These are phyloP conservation scores for Xylaria hypoxylon DNA, from an alignment of 2,329 filamentous ascomycete species.

Conservation along the genomic window DNA sequence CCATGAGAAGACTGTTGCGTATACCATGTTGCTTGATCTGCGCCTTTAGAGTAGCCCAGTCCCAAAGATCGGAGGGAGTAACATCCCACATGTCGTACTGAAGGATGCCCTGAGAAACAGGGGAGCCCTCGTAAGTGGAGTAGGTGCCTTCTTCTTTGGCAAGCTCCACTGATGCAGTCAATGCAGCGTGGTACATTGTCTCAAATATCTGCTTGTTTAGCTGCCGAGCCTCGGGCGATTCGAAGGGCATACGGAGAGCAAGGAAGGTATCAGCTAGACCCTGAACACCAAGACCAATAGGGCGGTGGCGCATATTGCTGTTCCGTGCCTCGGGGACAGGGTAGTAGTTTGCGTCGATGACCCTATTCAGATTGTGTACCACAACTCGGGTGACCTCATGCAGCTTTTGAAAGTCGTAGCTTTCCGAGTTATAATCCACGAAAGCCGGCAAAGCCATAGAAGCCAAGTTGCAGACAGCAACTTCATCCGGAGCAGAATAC, in stretches of 20 bases:
- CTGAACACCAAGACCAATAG: slow-evolving; percentile 96
- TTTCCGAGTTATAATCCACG: slow-evolving; percentile 85
- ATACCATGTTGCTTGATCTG: slow-evolving; percentile 93
- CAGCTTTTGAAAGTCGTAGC: slow-evolving; percentile 95
- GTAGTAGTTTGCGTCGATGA: slow-evolving; percentile 98
- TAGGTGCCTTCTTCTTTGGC: slow-evolving; percentile 88
- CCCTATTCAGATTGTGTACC: slow-evolving; percentile 95
- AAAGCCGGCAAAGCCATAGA: slow-evolving; percentile 92
- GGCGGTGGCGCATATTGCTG: slow-evolving; percentile 97
- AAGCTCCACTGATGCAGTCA: slow-evolving; percentile 89
- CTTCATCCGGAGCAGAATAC: slow-evolving; percentile 96
- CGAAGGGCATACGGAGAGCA: slow-evolving; percentile 94
- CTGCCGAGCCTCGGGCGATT: slow-evolving; percentile 91
- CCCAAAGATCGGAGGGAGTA: slow-evolving; percentile 93
- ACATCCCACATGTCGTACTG: slow-evolving; percentile 99
- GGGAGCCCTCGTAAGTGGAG: slow-evolving; percentile 90
- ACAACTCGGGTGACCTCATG: slow-evolving; percentile 95
- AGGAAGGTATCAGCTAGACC: slow-evolving; percentile 98
- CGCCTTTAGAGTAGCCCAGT: slow-evolving; percentile 89
- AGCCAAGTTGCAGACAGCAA: slow-evolving; percentile 97
- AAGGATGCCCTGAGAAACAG: slow-evolving; percentile 92
- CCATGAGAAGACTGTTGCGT: slow-evolving; percentile 93
- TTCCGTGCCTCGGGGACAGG: slow-evolving; percentile 93
- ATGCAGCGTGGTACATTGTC: slow-evolving; percentile 96
- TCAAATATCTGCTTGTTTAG: slow-evolving; percentile 99